Base-by-base conservation (phyloP, 2,329 filamentous ascomycete species). In the Talaromyces piceae region DNA sequence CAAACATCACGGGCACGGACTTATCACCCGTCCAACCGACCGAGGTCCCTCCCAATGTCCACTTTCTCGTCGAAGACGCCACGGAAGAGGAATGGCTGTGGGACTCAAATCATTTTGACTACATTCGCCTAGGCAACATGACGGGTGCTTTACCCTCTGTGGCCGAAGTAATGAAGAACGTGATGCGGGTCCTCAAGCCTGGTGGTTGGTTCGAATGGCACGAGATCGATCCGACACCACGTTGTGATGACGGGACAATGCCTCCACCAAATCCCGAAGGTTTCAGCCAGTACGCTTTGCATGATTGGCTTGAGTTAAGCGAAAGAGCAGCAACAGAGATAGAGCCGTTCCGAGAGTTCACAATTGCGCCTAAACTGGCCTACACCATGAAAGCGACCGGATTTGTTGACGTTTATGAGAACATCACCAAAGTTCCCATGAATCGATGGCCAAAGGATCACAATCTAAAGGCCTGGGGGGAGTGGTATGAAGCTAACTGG, bases 61-160 rank as follows among this genome's bases (percentile, higher is more conserved):
- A 82, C 55, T 91, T 91, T 57, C 81, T 82, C 54, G 77, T 91
- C 43, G 85, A 89, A 61, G 86, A 90, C 59, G 75, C 76, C 61
- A 75, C 77, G 3, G 80, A 82, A 60, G 71, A 75, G 1, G 77
- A 85, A 50, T 83, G 81, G 80, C 69, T 78, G 68, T 62, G 80
- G 68, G 68, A 73, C 4, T 59, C 68, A 0, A 58, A 73, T 50
- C 60, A 73, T 56, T 75, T 83, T 58, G 81, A 84, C 64, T 77
- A 78, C 53, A 75, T 86, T 52, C 82, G 84, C 64, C 74, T 78
- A 2, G 74, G 78, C 41, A 70, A 80, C 58, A 73, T 86, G 67
- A 70, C 73, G 2, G 83, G 82, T 18, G 74, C 76, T 45, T 77
- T 84, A 55, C 65, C 71, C 1, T 75, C 82, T 57, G 86, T 81